phyloP scores from a whole-genome alignment of 257 asterid genomes.

The Solanum paucissectum region DNA sequence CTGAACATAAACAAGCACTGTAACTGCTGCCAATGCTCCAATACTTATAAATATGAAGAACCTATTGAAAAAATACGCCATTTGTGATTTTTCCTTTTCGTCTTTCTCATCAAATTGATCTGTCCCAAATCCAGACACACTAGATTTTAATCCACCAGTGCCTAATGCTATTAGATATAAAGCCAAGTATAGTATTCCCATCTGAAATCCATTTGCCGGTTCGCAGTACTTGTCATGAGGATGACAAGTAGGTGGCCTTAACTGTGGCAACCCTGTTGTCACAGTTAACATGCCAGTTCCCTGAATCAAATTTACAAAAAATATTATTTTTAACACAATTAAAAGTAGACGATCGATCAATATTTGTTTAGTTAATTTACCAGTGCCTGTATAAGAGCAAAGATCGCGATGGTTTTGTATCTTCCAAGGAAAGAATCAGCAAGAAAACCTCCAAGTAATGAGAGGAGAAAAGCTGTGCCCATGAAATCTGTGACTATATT shows the following conservation, averaged over 20 bases:
- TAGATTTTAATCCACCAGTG: constrained; percentile 90
- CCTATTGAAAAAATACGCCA: constrained; percentile 75
- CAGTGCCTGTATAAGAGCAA: constrained; percentile 42
- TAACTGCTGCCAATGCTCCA: constrained; percentile 20
- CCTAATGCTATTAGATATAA: constrained; percentile 75
- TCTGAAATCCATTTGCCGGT: constrained; percentile 59
- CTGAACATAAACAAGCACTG: constrained; percentile 6
- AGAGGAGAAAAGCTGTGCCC: constrained; percentile 84
- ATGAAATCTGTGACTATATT: constrained; percentile 72
- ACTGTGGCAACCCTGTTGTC: constrained; percentile 46
- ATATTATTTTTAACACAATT: neutral
- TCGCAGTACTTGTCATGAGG: constrained; percentile 25
- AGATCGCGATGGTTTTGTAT: constrained; percentile 62
- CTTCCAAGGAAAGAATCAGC: constrained; percentile 93
- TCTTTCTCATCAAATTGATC: constrained; percentile 93
- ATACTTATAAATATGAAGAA: constrained; percentile 47
- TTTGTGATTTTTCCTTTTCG: constrained; percentile 64
- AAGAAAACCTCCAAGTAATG: constrained; percentile 78
- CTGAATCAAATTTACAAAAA: constrained; percentile 8
- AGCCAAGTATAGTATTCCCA: constrained; percentile 66
- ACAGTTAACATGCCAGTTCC: constrained; percentile 72
- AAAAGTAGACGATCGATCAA: neutral
- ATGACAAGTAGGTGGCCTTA: constrained; percentile 65
- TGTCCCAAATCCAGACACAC: constrained; percentile 80
- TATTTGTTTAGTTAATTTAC: constrained; percentile 12